Base-by-base conservation (phyloP, 257 asterid genomes). In the Nicotiana noctiflora region DNA sequence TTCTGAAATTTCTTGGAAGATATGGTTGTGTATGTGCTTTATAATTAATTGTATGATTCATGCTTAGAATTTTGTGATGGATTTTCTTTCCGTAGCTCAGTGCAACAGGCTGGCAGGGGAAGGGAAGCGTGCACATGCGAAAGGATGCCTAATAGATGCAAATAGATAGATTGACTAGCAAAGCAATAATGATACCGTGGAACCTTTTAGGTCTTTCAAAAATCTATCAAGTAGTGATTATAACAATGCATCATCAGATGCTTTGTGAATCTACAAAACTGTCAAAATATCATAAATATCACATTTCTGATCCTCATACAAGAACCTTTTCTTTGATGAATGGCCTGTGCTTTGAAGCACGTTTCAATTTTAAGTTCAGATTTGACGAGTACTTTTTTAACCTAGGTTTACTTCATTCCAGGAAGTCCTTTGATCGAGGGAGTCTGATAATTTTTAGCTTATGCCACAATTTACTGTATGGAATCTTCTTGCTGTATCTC, bases 401-500 rank as follows among this genome's bases (percentile, higher is more conserved):
- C 62, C 79, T 51, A 74, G 79, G 79, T 51, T 49, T 56, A 56
- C 62, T 56, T 74, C 62, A 49, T 74, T 72, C 27, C 62, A 23
- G 79, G 62, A 74, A 74, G 62, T 74, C 59, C 79, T 74, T 74
- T 1, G 62, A 51, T 49, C 79, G 2, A 74, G 62, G 77, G 62
- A 56, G 79, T 74, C 44, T 51, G 37, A 46, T 72, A 72, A 21
- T 13, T 74, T 74, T 49, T 74, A 12, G 51, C 44, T 49, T 49
- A 13, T 15, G 62, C 79, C 77, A 7, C 61, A 74, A 51, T 51
- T 65, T 19, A 74, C 44, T 49, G 44, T 49, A 15, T 74, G 61
- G 59, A 15, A 74, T 51, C 62, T 49, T 12, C 25, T 74, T 49
- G 25, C 62, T 74, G 62, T 21, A 74, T 51, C 44, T 74, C 15